phyloP scores from a whole-genome alignment of 257 asterid genomes.

The Petrea volubilis region DNA sequence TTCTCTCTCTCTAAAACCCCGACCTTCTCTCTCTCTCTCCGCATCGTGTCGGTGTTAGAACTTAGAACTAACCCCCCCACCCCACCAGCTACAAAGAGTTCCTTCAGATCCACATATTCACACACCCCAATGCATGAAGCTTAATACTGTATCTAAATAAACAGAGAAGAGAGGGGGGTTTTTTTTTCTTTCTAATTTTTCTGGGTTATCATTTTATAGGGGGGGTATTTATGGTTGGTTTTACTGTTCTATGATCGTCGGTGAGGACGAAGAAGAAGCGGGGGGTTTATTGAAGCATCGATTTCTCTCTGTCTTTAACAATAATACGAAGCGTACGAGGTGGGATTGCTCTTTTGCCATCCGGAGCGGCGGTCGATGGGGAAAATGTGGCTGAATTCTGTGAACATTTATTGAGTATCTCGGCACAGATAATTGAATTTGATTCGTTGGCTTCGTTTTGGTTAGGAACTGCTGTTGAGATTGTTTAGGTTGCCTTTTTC shows the following conservation, averaged over 20 bases:
- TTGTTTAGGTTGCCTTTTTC: constrained; percentile 13
- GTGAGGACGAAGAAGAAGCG: constrained; percentile 40
- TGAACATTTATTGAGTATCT: neutral
- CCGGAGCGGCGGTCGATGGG: constrained; percentile 79
- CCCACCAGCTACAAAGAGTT: constrained; percentile 40
- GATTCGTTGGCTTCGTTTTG: constrained; percentile 13
- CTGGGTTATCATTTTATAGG: neutral
- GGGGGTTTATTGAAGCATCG: constrained; percentile 67
- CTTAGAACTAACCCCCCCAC: constrained; percentile 33
- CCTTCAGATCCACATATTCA: constrained; percentile 46
- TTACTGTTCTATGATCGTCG: constrained; percentile 47
- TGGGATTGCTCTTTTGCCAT: constrained; percentile 64
- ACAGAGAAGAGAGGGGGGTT: neutral
- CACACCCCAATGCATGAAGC: neutral
- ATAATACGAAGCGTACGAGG: constrained; percentile 51
- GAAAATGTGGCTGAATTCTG: constrained; percentile 69
- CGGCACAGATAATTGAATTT: neutral
- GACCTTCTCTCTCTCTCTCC: constrained; percentile 22
- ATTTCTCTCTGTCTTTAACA: constrained; percentile 32
- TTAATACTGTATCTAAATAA: constrained; percentile 11
- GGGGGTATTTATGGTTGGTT: constrained; percentile 24
- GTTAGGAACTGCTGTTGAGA: constrained; percentile 17
- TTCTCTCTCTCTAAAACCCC: constrained; percentile 27
- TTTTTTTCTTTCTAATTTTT: neutral
- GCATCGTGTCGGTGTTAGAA: constrained; percentile 59